Percentiles rank a stretch among this genome's conserved stretches.
Conservation (phyloP, 768 basidiomycete species). For the Hirschioporus abietinus region DNA sequence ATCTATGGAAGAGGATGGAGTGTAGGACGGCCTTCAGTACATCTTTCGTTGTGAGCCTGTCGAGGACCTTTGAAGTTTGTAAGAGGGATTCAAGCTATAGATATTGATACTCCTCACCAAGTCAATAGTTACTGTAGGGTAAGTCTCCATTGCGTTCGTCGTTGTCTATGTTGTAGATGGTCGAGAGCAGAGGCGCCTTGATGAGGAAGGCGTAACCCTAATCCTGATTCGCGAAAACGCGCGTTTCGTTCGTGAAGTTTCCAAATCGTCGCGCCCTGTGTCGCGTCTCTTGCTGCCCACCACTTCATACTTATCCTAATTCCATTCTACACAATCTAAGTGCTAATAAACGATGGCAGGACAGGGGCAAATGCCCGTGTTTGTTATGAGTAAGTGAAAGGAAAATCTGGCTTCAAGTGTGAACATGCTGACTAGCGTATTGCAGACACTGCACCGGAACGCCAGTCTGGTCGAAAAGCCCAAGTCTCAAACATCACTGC, state of each 20-base stretch:
- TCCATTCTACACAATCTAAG: neutral
- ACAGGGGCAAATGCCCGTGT: slow-evolving; percentile 66
- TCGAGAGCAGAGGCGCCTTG: neutral
- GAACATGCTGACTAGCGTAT: slow-evolving; percentile 5
- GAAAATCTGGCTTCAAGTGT: neutral
- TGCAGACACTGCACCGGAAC: slow-evolving; percentile 87
- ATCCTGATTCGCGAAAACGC: neutral
- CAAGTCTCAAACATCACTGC: slow-evolving; percentile 97
- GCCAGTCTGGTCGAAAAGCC: slow-evolving; percentile 91
- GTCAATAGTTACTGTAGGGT: slow-evolving; percentile 47
- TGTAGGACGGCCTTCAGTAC: slow-evolving; percentile 75
- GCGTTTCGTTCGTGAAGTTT: neutral
- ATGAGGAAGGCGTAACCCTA: neutral
- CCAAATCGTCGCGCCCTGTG: neutral
- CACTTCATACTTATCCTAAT: neutral
- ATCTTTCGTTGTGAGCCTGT: slow-evolving; percentile 67
- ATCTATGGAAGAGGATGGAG: slow-evolving; percentile 74
- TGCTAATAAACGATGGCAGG: neutral
- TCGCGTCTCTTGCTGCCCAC: neutral
- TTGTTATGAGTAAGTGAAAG: slow-evolving; percentile 69
- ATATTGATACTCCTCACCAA: slow-evolving; percentile 28
- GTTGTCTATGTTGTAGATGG: slow-evolving; percentile 17
- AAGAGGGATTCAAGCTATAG: slow-evolving; percentile 2
- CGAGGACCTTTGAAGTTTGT: slow-evolving; percentile 49
- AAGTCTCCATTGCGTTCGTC: slow-evolving; percentile 18